phyloP scores from a whole-genome alignment of 139 green algal species.

The Chlorella sorokiniana region DNA sequence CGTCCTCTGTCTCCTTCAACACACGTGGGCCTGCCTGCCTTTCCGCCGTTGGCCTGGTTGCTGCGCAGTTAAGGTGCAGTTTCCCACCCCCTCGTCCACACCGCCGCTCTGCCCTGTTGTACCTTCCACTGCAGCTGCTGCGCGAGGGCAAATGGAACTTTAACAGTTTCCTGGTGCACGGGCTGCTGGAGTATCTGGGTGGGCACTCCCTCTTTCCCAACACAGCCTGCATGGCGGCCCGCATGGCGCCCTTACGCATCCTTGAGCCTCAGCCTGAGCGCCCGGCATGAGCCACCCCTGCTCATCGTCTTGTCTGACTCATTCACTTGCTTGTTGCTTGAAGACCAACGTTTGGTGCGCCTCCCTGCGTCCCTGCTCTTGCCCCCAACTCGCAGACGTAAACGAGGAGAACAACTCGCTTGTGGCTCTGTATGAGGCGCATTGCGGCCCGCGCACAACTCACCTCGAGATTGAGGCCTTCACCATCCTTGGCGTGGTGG shows the following conservation, averaged over 20 bases:
- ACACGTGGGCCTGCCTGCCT: neutral
- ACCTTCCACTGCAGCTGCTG: slow-evolving; percentile 29
- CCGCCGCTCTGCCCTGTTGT: neutral
- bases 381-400: slow-evolving; percentile 65
- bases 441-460: slow-evolving; percentile 71
- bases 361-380: neutral
- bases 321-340: no score
- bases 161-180: slow-evolving; percentile 77
- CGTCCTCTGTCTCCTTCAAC: no score
- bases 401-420: slow-evolving; percentile 97
- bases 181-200: slow-evolving; percentile 98
- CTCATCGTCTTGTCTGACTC: no score
- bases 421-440: slow-evolving; percentile 89
- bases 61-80: no score
- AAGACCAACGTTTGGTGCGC: neutral
- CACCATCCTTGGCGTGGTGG: slow-evolving; percentile 98
- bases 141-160: slow-evolving; percentile 75
- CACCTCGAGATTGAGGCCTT: slow-evolving; percentile 99
- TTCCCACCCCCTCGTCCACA: no score
- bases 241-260: no score
- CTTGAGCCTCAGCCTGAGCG: no score
- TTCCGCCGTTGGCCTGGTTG: neutral
- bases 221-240: neutral
- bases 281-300: no score
- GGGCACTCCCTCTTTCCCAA: slow-evolving; percentile 3